Conservation (phyloP, 768 basidiomycete species). For the Kwoniella shandongensis region DNA sequence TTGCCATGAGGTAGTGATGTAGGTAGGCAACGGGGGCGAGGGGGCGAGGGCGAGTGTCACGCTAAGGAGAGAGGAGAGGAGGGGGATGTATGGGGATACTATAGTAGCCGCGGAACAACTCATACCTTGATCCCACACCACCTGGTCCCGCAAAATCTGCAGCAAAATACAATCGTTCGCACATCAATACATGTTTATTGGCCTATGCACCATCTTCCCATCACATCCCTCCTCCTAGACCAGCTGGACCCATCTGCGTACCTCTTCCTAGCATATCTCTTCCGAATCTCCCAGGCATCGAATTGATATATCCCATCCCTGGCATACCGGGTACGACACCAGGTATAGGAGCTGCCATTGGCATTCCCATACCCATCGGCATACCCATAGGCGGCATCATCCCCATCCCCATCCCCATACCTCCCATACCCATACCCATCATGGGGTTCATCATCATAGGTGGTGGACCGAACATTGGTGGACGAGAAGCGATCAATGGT, state of each 20-base stretch:
- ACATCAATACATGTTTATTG: slow-evolving; percentile 13
- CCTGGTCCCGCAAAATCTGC: slow-evolving; percentile 51
- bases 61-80: too few relatives aligned
- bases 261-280: slow-evolving; percentile 49
- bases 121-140: slow-evolving; percentile 41
- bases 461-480: slow-evolving; percentile 29
- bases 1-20: too few relatives aligned
- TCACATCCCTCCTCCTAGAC: slow-evolving; percentile 17
- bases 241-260: slow-evolving; percentile 18
- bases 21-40: too few relatives aligned
- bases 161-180: not conserved
- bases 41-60: too few relatives aligned
- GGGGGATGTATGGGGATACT: too few relatives aligned
- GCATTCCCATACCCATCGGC: slow-evolving; percentile 33
- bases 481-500: slow-evolving; percentile 14
- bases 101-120: too few relatives aligned
- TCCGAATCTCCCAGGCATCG: slow-evolving; percentile 45
- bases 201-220: not conserved
- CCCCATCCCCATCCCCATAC: slow-evolving; percentile 20
- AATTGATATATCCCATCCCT: slow-evolving; percentile 41
- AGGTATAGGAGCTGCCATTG: slow-evolving; percentile 35
- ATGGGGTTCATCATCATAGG: slow-evolving; percentile 15
- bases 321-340: slow-evolving; percentile 49
- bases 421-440: slow-evolving; percentile 25
- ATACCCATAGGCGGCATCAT: slow-evolving; percentile 24